Base-by-base conservation (phyloP, 768 basidiomycete genomes). In the Cubamyces lactineus region DNA sequence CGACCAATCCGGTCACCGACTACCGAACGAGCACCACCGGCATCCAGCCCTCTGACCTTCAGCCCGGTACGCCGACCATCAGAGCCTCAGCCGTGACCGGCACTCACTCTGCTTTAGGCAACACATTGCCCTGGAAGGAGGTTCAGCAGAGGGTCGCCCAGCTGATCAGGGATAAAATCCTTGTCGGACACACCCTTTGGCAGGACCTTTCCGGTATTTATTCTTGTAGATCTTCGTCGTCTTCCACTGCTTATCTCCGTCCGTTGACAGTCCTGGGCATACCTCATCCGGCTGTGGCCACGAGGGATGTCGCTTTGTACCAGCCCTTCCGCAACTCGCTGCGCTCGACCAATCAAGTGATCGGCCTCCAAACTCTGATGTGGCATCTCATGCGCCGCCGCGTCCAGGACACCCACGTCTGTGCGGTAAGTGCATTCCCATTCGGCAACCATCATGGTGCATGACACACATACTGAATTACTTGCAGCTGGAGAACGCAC, bases 381-480 rank as follows among this genome's bases (percentile, higher is more conserved):
- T 92, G 89, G 89, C 87, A 87, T 67, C 81, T 94, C 39, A 90
- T 94, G 90, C 82, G 84, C 58, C 82, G 91, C 67, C 83, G 87
- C 30, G 89, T 88, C 70, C 87, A 89, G 70, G 88, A 90, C 69
- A 85, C 84, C 30, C 81, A 85, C 57, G 80, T 85, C 66, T 84
- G 91, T 72, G 87, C 90, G 11, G 92, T 94, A 69, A 69, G 88
- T 82, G 24, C 13, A 40, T 38, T 41, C 13, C 40, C 19, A 41
- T 34, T 23, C 7, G 48, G 28, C 41, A 42, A 19, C 16, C 23
- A 17, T n/a, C 8, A 12, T 49, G 21, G 46, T 57, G 26, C 26
- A 30, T 61, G 28, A 16, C 30, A 16, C 38, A 61, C 47, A 42
- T 38, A 45, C 59, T 53, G 46, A 40, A 24, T 49, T 57, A 38